Percentiles rank a stretch among this genome's conserved stretches.
These are phyloP conservation scores for Phoenix dactylifera DNA, from an alignment of 176 grass and related monocot species.

Conservation along the genomic window DNA sequence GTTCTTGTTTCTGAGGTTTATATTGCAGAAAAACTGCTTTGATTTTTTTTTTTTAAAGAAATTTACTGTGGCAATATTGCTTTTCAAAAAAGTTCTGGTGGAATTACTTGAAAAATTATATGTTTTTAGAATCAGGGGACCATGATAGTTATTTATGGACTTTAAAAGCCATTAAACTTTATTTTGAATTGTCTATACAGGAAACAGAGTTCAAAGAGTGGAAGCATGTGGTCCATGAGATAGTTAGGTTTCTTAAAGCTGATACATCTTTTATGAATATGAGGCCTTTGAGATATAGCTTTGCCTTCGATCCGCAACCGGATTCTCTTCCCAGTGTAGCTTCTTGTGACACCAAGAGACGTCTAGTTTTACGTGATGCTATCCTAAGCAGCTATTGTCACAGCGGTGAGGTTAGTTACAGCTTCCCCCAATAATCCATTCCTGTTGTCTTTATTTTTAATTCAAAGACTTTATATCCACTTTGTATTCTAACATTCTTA, in stretches of 20 bases:
- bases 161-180: not conserved
- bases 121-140: too few relatives aligned
- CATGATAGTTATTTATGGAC: too few relatives aligned
- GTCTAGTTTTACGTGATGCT: conserved; percentile 46
- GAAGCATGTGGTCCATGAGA: conserved; percentile 75
- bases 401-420: conserved; percentile 44
- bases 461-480: not conserved
- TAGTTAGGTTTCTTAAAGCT: conserved; percentile 61
- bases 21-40: too few relatives aligned
- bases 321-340: conserved; percentile 35
- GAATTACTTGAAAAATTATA: too few relatives aligned
- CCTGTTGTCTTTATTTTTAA: not conserved
- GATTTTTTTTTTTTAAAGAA: too few relatives aligned
- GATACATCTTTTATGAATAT: conserved; percentile 80
- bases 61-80: too few relatives aligned
- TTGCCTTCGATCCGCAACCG: conserved; percentile 57
- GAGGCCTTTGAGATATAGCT: conserved; percentile 85
- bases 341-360: conserved; percentile 41
- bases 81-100: too few relatives aligned
- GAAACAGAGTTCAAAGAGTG: conserved; percentile 81
- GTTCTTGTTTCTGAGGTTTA: too few relatives aligned
- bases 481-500: not conserved
- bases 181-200: conserved; percentile 12
- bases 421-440: not conserved
- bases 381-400: conserved; percentile 65